Evolutionary conservation across 495 filamentous ascomycete species (phyloP), one percentile per base, ranked within the genome.

Genomic region (Clavariopsis aquatica): DNA sequence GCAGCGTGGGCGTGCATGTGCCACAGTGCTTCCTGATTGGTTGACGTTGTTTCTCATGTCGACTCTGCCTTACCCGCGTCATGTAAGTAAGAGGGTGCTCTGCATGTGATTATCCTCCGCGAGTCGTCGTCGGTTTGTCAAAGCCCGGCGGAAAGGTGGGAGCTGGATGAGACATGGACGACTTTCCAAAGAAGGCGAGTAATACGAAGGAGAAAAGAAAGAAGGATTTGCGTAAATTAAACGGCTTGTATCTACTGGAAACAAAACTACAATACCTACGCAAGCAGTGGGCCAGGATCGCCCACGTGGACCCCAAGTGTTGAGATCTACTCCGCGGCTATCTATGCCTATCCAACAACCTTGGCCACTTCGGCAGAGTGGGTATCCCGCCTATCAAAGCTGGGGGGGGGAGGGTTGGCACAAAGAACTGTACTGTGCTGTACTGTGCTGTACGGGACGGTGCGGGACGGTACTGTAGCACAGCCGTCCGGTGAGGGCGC

Each of bases 401-500:
- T n/a, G n/a, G n/a, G n/a, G n/a, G n/a, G n/a, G n/a, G n/a, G n/a
- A n/a, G n/a, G n/a, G n/a, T n/a, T n/a, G n/a, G n/a, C n/a, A n/a
- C n/a, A n/a, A n/a, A n/a, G n/a, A n/a, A n/a, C n/a, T n/a, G n/a
- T n/a, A n/a, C n/a, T n/a, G n/a, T n/a, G 31, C 6, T 6, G 31
- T 36, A 6, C 38, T 9, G 38, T n/a, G 5, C 15, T 15, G 38
- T 17, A 43, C 12, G 29, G 23, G 29, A 24, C 8, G 43, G 23
- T 5, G 38, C 38, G 2, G 38, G n/a, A 43, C 38, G n/a, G n/a
- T n/a, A n/a, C n/a, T 17, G 38, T 43, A 43, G 15, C 38, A 58
- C 7, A 58, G 19, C 56, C 17, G 8, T 52, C 58, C 58, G 49
- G 58, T 61, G 58, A 61, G 53, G 31, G 19, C 8, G 7, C 17